Conservation (phyloP, 2,329 filamentous ascomycete species). For the Beauveria caledonica region DNA sequence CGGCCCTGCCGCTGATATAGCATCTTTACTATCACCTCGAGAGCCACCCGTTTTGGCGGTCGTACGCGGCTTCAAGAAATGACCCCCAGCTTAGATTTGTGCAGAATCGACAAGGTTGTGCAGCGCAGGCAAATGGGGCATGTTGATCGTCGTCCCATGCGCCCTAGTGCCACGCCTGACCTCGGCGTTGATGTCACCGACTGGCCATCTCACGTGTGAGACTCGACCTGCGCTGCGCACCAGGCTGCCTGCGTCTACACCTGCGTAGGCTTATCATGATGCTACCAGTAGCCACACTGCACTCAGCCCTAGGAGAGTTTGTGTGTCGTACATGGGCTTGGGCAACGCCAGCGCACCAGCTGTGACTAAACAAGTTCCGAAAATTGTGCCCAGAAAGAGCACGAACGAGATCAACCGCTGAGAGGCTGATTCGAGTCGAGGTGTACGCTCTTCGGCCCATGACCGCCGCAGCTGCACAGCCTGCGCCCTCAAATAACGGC, state of each 20-base stretch:
- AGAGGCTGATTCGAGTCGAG: neutral
- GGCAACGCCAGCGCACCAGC: neutral
- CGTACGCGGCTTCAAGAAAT: neutral
- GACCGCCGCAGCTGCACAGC: neutral
- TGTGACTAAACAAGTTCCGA: neutral
- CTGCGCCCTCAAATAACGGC: neutral
- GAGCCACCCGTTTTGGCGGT: neutral
- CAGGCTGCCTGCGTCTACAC: neutral
- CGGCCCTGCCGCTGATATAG: neutral
- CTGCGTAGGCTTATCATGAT: neutral
- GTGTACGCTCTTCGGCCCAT: neutral
- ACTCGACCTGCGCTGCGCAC: neutral
- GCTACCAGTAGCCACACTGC: neutral
- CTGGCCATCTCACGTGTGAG: slow-evolving; percentile 3
- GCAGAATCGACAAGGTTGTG: neutral
- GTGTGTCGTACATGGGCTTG: neutral
- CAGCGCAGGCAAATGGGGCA: neutral
- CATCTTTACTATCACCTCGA: neutral
- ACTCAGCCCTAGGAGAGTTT: neutral
- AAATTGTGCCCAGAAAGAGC: neutral
- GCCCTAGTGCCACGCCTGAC: neutral
- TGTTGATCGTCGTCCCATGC: neutral
- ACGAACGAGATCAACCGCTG: neutral
- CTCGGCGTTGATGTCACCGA: neutral
- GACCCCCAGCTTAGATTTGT: neutral